phyloP scores from a whole-genome alignment of 441 rosid genomes.

The Corymbia calophylla region DNA sequence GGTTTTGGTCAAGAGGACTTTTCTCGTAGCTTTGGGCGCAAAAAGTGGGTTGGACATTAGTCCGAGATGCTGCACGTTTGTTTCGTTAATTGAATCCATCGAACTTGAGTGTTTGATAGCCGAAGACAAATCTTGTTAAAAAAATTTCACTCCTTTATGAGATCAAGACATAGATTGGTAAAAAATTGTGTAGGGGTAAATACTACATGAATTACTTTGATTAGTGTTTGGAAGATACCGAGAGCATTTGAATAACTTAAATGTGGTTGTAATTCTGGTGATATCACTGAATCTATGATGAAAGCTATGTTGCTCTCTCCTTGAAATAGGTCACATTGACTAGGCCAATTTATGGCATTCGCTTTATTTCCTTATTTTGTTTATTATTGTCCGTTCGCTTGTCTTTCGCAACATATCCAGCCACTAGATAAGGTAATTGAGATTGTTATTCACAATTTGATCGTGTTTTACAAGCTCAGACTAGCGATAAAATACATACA shows the following conservation, averaged over 20 bases:
- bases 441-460: background rate
- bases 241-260: background rate
- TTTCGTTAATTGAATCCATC: background rate
- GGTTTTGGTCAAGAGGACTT: background rate
- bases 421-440: background rate
- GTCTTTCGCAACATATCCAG: background rate
- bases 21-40: background rate
- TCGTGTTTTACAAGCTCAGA: background rate
- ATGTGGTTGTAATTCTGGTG: rapidly evolving
- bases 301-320: background rate
- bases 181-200: background rate
- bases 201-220: background rate
- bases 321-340: background rate
- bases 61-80: background rate
- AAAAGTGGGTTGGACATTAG: background rate
- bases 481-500: background rate
- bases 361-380: rapidly evolving
- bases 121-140: background rate
- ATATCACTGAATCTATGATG: background rate
- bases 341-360: background rate
- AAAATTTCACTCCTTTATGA: background rate
- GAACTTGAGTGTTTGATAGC: background rate
- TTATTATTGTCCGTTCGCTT: background rate
- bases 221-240: background rate
- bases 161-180: background rate